These are phyloP conservation scores for Sordariomycetes sp. DNA, from an alignment of 2,329 filamentous ascomycete species.

Conservation along the genomic window DNA sequence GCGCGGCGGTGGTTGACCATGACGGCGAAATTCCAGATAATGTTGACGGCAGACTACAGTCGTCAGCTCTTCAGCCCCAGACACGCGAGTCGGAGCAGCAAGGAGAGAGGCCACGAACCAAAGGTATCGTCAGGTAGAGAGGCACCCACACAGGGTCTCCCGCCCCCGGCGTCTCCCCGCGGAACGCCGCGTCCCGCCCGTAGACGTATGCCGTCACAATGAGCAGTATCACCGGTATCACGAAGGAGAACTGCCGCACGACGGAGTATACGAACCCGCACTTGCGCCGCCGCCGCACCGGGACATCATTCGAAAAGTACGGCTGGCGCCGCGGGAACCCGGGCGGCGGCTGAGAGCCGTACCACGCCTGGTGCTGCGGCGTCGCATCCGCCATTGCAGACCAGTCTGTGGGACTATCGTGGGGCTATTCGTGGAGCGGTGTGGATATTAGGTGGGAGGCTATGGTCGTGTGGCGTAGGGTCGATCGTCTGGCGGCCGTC, in stretches of 20 bases:
- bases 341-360: neutral
- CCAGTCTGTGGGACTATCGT: no score
- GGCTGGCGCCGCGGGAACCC: neutral
- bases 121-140: neutral
- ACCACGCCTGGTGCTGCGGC: neutral
- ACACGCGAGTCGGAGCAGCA: neutral
- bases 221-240: constrained; percentile 1
- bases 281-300: neutral
- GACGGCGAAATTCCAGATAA: neutral
- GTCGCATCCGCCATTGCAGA: neutral
- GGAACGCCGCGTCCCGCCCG: neutral
- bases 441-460: no score
- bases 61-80: neutral
- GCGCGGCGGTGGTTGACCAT: neutral
- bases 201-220: neutral
- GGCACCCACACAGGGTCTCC: neutral
- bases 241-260: neutral
- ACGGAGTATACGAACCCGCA: neutral
- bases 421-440: no score
- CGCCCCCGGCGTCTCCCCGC: neutral
- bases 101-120: neutral
- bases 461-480: no score
- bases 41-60: neutral
- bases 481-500: no score
- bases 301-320: neutral